Base-by-base conservation (phyloP, 106 monocot species). In the Allium cepa region DNA sequence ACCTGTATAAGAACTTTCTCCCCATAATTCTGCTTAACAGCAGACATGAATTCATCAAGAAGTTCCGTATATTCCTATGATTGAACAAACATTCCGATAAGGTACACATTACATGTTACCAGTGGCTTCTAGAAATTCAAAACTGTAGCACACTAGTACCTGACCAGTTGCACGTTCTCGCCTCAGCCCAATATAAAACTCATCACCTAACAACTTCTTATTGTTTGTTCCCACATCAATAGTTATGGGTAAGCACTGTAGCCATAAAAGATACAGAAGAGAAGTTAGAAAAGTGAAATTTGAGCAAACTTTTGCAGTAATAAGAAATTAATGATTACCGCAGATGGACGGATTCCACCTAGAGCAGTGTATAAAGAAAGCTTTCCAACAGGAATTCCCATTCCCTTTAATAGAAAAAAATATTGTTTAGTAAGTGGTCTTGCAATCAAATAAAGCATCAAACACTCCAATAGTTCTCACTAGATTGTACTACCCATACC, bases 221-320 rank as follows among this genome's bases (percentile, higher is more conserved):
- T 94, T 94, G 69, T 94, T 94, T 71, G 94, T 94, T 3, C 94
- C 94, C 18, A 94, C 94, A 79, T 94, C 94, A 75, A 94, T 87
- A 14, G 94, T 94, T 55, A 94, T 77, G 47, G 94, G 94, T 53
- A 94, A 75, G 72, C 94, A 90, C 90, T 94, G 75, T 53, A 15
- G 48, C 66, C 22, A 26, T 47, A 47, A 12, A 28, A 46, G 16
- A 58, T 63, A 26, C 63, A 63, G 57, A 49, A 51, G 26, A 8
- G 49, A 52, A 0, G 17, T 22, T 60, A 26, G 17, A 16, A 60
- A 60, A 14, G 47, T 15, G 11, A 63, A 17, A 1, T 49, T 17
- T 47, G 46, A 27, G 48, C n/a, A 67, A 69, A 22, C 22, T 46
- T 1, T 46, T 46, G 16, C 10, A 64, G 11, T 64, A 46, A 69